Conservation (phyloP, 2,329 filamentous ascomycete genomes). For the Scolecobasidium constrictum region DNA sequence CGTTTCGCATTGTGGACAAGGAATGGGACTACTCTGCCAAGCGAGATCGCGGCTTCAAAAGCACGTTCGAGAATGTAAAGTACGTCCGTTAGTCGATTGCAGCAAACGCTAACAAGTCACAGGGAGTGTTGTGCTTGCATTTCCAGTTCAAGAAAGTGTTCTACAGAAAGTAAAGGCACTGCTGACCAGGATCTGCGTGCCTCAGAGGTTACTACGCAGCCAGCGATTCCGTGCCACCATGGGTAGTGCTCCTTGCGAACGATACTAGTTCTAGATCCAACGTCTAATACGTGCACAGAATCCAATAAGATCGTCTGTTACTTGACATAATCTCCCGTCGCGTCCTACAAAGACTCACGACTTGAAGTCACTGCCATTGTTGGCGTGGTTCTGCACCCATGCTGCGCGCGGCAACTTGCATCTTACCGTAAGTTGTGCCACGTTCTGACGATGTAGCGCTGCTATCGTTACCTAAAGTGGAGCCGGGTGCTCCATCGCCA, state of each 20-base stretch:
- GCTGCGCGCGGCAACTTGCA: not conserved
- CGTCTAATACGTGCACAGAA: not conserved
- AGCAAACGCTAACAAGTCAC: constrained; percentile 11
- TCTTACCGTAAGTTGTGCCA: not conserved
- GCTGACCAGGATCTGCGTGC: not conserved
- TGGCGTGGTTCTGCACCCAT: not conserved
- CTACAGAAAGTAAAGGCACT: constrained; percentile 37
- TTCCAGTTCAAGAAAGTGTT: constrained; percentile 98
- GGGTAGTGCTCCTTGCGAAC: constrained; percentile 7
- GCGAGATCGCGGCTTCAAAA: constrained; percentile 85
- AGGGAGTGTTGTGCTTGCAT: constrained; percentile 92
- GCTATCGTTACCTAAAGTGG: not conserved
- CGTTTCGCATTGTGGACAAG: constrained; percentile 93
- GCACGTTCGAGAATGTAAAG: constrained; percentile 95
- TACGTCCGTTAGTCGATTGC: too few species aligned
- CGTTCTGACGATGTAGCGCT: not conserved
- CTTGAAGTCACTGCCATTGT: not conserved
- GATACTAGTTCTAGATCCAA: not conserved
- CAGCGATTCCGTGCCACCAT: constrained; percentile 1
- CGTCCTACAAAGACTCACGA: not conserved
- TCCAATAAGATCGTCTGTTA: not conserved
- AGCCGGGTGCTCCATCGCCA: too few species aligned
- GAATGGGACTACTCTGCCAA: constrained; percentile 99
- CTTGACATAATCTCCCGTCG: not conserved
- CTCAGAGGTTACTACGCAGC: constrained; percentile 12